phyloP scores from a whole-genome alignment of 106 monocot species.

The Triglochin maritima region DNA sequence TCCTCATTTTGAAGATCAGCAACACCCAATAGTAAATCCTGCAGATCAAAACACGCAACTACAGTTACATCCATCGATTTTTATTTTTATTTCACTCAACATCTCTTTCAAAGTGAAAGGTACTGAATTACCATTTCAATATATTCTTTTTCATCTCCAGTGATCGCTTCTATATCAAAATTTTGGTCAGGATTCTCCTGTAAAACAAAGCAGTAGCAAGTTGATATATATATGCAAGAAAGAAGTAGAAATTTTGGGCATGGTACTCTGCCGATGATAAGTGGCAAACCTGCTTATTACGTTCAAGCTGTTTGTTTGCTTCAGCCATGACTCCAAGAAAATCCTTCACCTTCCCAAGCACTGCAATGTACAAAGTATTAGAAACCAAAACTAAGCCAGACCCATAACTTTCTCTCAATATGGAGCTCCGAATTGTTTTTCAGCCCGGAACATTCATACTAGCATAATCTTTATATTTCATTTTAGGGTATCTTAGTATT shows the following conservation, averaged over 20 bases:
- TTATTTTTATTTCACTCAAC: too few relatives aligned
- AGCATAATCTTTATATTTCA: too few relatives aligned
- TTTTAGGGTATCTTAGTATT: too few relatives aligned
- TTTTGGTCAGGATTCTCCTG: constrained; percentile 36
- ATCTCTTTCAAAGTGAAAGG: too few relatives aligned
- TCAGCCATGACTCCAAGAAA: constrained; percentile 68
- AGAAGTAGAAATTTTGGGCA: neutral
- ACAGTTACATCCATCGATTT: too few relatives aligned
- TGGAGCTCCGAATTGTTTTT: too few relatives aligned
- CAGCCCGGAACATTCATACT: too few relatives aligned
- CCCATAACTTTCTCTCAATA: too few relatives aligned
- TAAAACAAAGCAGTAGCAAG: neutral
- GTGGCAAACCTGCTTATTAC: constrained; percentile 21
- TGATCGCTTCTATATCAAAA: constrained; percentile 65
- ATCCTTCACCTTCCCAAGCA: constrained; percentile 70
- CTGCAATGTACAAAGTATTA: constrained; percentile 17
- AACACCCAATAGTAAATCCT: constrained; percentile 93
- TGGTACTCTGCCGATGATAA: neutral
- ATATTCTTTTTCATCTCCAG: constrained; percentile 53
- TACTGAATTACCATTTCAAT: constrained; percentile 59
- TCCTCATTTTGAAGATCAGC: constrained; percentile 67
- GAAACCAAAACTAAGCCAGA: too few relatives aligned
- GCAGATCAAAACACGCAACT: neutral
- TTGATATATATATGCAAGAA: neutral
- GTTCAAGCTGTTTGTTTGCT: constrained; percentile 60